Evolutionary conservation across 768 basidiomycete genomes (phyloP), one percentile per base, ranked within the genome.

Genomic region (Ephemerocybe angulata): DNA sequence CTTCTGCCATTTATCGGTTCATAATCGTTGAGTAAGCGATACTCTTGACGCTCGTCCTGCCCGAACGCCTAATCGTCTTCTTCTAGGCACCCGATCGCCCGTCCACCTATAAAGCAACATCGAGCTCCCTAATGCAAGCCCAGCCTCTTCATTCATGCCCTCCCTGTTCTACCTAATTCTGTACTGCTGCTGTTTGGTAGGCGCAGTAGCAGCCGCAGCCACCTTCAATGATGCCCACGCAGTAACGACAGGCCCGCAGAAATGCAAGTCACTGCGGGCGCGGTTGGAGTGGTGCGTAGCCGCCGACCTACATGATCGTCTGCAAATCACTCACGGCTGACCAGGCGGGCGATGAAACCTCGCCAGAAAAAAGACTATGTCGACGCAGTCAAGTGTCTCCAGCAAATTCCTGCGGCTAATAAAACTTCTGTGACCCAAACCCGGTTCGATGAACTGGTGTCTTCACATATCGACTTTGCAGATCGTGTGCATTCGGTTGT

Each of bases 401-500:
- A 74, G 50, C 52, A 59, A 0, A 61, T 58, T 2, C 72, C 70
- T 1, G 63, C 70, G 7, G 57, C 44, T 3, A 61, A 65, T n/a
- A 52, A 62, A 4, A 38, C 52, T 10, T 54, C 65, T 28, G 44
- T 43, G 2, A 62, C 66, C 10, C 62, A 62, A 37, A 70, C 70
- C 12, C 70, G 72, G 11, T 75, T 68, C 56, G 75, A 77, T 53
- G 74, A 76, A 47, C 72, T 77, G 43, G 70, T 72, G 54, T 72
- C 68, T 0, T 38, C 65, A 15, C 76, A 76, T 49, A 68, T 75
- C 27, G 53, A 55, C 3, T 38, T 66, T 31, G 62, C 72, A 2
- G 63, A 65, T 7, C 30, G 47, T 2, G 62, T 74, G 7, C 74
- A 77, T 56, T 33, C 62, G 8, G 67, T 72, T 42, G 76, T 75